A percentile compares a stretch with the other conserved stretches of the same genome.
These are phyloP conservation scores for Pisolithus marmoratus DNA, from an alignment of 768 basidiomycete species.

Conservation along the genomic window DNA sequence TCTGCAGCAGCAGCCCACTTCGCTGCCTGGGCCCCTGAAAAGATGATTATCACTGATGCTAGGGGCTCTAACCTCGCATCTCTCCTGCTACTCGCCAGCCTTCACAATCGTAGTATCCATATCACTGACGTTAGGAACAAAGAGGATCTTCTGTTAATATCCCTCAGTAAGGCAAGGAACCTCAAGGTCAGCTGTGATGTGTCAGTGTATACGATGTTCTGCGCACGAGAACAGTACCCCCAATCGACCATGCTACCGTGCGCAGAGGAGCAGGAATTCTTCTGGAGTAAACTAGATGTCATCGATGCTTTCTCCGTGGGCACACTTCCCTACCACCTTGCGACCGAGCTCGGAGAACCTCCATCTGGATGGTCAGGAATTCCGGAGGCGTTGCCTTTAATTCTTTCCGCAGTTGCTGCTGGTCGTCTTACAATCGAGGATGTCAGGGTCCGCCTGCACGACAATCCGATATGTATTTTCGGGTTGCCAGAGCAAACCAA, in stretches of 20 bases:
- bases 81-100: constrained; percentile 86
- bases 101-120: constrained; percentile 85
- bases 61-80: constrained; percentile 90
- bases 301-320: constrained; percentile 94
- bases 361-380: constrained; percentile 73
- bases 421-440: constrained; percentile 79
- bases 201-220: constrained; percentile 88
- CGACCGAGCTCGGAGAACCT: constrained; percentile 52
- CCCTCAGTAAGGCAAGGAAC: constrained; percentile 89
- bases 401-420: constrained; percentile 79
- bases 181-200: constrained; percentile 97
- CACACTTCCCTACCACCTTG: constrained; percentile 71
- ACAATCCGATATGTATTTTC: constrained; percentile 91
- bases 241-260: constrained; percentile 61
- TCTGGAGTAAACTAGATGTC: constrained; percentile 80
- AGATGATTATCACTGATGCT: constrained; percentile 93
- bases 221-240: constrained; percentile 70
- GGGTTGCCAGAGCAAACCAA: constrained; percentile 80
- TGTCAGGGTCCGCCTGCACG: constrained; percentile 76
- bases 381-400: constrained; percentile 80
- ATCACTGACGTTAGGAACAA: constrained; percentile 82
- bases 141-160: constrained; percentile 87
- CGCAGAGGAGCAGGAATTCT: constrained; percentile 65
- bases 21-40: constrained; percentile 82
- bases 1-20: constrained; percentile 83